These are phyloP conservation scores for Talaromyces albobiverticillius DNA, from an alignment of 2,329 filamentous ascomycete species.

Conservation along the genomic window DNA sequence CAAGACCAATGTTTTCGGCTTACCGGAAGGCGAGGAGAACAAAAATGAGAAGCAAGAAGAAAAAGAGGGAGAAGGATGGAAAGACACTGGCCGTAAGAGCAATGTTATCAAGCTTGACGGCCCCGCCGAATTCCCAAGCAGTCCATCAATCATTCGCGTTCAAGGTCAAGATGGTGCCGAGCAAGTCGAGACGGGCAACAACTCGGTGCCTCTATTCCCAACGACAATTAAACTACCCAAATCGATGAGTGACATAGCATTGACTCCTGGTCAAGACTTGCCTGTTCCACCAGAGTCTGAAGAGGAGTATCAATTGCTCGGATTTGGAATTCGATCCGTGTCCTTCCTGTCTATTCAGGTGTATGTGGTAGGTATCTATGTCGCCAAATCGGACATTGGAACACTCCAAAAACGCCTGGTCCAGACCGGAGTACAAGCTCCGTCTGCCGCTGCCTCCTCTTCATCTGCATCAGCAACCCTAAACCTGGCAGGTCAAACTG, in stretches of 20 bases:
- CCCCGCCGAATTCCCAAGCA: slow-evolving; percentile 32
- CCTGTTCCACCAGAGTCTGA: slow-evolving; percentile 41
- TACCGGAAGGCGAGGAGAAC: slow-evolving; percentile 19
- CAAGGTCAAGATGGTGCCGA: slow-evolving; percentile 61
- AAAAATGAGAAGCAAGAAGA: slow-evolving; percentile 15
- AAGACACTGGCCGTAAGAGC: background rate
- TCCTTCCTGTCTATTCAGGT: slow-evolving; percentile 88
- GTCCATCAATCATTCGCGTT: slow-evolving; percentile 33
- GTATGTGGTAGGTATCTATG: slow-evolving; percentile 90
- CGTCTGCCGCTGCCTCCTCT: background rate
- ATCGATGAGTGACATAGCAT: slow-evolving; percentile 31
- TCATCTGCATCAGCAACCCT: background rate
- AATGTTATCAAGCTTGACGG: slow-evolving; percentile 39
- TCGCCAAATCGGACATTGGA: slow-evolving; percentile 78
- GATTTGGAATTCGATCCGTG: slow-evolving; percentile 82
- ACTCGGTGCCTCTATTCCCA: slow-evolving; percentile 75
- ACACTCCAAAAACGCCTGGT: slow-evolving; percentile 76
- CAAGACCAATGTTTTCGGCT: slow-evolving; percentile 34
- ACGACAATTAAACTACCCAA: slow-evolving; percentile 64
- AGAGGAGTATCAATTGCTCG: slow-evolving; percentile 80
- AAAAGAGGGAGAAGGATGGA: slow-evolving; percentile 16
- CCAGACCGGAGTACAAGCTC: slow-evolving; percentile 56
- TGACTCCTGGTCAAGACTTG: slow-evolving; percentile 35
- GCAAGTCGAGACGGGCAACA: slow-evolving; percentile 77
- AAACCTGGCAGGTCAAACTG: slow-evolving; percentile 33